phyloP scores from a whole-genome alignment of 208 protist species.

The Leishmania major region DNA sequence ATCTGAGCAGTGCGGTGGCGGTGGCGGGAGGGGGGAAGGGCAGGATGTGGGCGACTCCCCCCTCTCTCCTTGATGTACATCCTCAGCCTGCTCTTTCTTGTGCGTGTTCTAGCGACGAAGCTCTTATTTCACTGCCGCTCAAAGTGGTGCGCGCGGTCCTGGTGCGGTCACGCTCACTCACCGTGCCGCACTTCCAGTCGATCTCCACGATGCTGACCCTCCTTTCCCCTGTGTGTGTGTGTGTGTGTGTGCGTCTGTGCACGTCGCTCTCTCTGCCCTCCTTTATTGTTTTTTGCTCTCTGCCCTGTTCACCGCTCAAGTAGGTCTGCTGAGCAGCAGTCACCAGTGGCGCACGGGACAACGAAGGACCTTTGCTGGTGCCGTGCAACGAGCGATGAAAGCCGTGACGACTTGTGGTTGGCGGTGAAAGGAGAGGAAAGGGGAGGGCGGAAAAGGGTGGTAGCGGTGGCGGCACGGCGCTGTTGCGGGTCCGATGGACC shows the following conservation, averaged over 20 bases:
- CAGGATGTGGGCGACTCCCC: not conserved
- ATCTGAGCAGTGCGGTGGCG: not conserved
- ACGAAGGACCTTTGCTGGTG: not conserved
- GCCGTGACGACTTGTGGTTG: not conserved
- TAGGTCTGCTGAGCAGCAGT: not conserved
- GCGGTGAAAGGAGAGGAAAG: not conserved
- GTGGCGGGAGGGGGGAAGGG: not conserved
- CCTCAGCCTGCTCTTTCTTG: not conserved
- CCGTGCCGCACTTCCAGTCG: not conserved
- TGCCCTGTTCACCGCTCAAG: not conserved
- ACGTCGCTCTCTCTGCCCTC: not conserved
- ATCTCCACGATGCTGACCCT: not conserved
- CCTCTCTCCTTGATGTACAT: not conserved
- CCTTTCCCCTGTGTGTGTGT: not conserved
- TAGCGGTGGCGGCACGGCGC: not conserved
- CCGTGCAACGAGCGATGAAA: not conserved
- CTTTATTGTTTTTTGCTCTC: not conserved
- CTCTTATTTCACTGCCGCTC: not conserved
- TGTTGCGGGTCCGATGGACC: not conserved
- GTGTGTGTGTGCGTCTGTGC: not conserved
- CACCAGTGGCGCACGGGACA: not conserved
- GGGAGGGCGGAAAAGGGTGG: not conserved
- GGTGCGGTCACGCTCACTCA: not conserved
- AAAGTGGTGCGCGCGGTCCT: not conserved
- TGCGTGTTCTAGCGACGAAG: not conserved